These are phyloP conservation scores for Fraxinus excelsior DNA, from an alignment of 257 asterid genomes.

Conservation along the genomic window DNA sequence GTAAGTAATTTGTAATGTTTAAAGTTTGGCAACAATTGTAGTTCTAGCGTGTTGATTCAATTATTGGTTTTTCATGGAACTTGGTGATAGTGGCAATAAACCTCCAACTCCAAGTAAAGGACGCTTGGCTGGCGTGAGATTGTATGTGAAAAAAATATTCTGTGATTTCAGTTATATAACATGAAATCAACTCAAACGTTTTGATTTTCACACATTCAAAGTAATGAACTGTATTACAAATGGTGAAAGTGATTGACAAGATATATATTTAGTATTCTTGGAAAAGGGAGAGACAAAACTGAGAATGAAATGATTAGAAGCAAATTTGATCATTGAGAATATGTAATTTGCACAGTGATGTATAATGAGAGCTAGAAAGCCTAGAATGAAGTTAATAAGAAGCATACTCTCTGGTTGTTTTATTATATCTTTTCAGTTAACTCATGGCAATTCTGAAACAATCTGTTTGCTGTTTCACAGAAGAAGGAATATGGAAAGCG, in stretches of 20 bases:
- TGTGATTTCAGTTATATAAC: constrained; percentile 2
- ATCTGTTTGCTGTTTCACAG: constrained; percentile 43
- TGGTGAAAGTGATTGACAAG: not conserved
- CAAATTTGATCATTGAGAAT: constrained; percentile 5
- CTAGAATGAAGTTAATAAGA: constrained; percentile 5
- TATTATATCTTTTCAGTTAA: not conserved
- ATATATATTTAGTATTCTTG: not conserved
- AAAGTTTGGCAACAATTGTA: not conserved
- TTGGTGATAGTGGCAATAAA: not conserved
- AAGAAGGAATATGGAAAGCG: constrained; percentile 86
- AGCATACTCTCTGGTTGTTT: not conserved
- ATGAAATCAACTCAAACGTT: not conserved
- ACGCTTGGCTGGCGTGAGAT: constrained; percentile 4
- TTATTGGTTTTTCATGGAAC: not conserved
- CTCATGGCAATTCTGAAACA: not conserved
- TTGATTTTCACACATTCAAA: not conserved
- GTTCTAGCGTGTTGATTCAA: not conserved
- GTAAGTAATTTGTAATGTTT: not conserved
- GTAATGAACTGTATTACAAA: constrained; percentile 2
- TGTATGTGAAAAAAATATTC: not conserved
- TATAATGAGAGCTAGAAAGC: constrained; percentile 10
- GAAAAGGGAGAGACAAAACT: constrained; percentile 10
- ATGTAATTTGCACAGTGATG: not conserved
- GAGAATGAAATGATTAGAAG: constrained; percentile 2
- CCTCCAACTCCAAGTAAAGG: not conserved